Evolutionary conservation across 768 basidiomycete genomes (phyloP).

Genomic region (Leucosporidium creatinivorum): DNA sequence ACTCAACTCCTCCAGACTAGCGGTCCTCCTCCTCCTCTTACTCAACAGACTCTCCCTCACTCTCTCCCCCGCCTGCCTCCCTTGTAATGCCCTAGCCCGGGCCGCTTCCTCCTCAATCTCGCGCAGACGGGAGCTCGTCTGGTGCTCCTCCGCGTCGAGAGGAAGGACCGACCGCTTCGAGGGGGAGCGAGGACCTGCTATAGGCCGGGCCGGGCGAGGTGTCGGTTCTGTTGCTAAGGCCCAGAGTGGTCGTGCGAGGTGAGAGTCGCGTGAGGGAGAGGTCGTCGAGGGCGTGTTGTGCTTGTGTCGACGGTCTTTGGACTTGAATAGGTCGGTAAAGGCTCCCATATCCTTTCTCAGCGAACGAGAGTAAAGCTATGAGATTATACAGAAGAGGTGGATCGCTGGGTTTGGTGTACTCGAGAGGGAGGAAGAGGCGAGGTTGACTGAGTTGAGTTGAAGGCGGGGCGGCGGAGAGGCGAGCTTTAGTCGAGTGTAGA

Average conservation of each 20-base stretch:
- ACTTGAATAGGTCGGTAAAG: neutral
- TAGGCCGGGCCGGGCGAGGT: no score
- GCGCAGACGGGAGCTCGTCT: neutral
- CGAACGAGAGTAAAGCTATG: neutral
- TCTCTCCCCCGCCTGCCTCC: neutral
- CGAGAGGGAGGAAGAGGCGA: neutral
- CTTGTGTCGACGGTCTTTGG: neutral
- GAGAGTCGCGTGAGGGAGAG: neutral
- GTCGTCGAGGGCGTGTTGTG: neutral
- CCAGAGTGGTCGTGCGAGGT: neutral
- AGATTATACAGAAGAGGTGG: neutral
- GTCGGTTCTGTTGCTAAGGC: neutral
- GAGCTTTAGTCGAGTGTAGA: neutral
- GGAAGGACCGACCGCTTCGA: neutral
- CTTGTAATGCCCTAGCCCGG: neutral
- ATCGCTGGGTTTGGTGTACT: neutral
- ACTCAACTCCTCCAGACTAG: neutral
- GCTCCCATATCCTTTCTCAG: neutral
- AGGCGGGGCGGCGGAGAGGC: neutral
- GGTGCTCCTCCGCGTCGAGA: neutral
- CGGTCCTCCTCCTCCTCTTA: no score
- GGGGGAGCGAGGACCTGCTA: neutral
- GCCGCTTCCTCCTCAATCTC: neutral
- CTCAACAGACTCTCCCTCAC: neutral
- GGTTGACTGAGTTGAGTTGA: neutral